Evolutionary conservation across 352 stramenopile species (phyloP), one percentile per base, ranked within the genome.

Genomic region (Globisporangium rhizosaccharum): DNA sequence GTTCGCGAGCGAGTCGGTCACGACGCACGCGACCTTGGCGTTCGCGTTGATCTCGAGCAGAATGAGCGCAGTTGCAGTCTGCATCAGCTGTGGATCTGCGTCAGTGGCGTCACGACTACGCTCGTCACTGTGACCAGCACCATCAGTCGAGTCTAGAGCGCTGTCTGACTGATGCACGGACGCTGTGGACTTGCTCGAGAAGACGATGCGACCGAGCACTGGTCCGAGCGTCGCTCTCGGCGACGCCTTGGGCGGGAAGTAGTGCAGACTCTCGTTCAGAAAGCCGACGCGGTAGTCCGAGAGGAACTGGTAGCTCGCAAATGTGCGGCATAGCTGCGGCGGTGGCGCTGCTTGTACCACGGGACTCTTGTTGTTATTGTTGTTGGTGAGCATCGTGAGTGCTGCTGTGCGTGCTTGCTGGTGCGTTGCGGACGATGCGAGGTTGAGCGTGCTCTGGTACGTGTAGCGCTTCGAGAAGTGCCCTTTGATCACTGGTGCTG

Each of bases 381-480:
- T 26, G 39, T 11, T 30, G 17, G 23, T 47, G 41, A 41, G 5
- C 7, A 48, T 37, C 3, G 11, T 26, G 1, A 23, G 30, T 14
- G 37, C 25, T 25, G 36, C 11, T 20, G 23, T 0, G 33, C 51
- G 50, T 6, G 67, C 23, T 28, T 57, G 50, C 30, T 56, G 56
- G 17, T 56, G 39, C 2, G 18, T 26, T 8, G 41, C 48, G 17
- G 50, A 28, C 25, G 47, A 33, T 20, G 45, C 55, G 23, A 65
- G 18, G 14, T 62, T 45, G 18, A 51, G 63, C 20, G 64, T 57
- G 44, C 68, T 87, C 9, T 70, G 53, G 49, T 88, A 90, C 7
- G 75, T 79, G 62, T 87, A 92, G 11, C 83, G 70, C 44, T 90
- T 90, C 12, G 83, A 90, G 48, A 92, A 88, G 50, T 81, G 59